Base-by-base conservation (phyloP, 441 rosid genomes). In the Theobroma grandiflorum region DNA sequence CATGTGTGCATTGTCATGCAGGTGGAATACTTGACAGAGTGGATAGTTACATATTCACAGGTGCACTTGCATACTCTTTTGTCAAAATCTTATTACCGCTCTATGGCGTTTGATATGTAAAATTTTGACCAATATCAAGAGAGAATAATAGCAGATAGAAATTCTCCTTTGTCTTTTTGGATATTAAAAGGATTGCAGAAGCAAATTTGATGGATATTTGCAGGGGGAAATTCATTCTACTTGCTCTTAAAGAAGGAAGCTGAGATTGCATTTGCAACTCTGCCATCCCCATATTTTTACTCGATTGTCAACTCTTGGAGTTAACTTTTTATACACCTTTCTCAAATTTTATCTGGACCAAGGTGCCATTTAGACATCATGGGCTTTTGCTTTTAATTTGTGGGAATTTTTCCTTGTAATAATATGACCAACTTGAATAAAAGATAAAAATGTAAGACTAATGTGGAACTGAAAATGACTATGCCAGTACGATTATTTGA, bases 41-140 rank as follows among this genome's bases (percentile, higher is more conserved):
- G 63, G 98, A 95, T 86, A 96, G 98, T 78, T 96, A 93, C 85
- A 89, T 95, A 59, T 95, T 96, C 93, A 96, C 99, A 0, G 99
- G 98, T 33, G 98, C 98, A 9, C 92, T 96, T 69, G 90, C 94
- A 38, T 92, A 91, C 85, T 90, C 98, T 67, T 96, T 96, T 77
- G 91, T 96, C 85, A 92, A 92, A 83, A 87, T 91, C 45, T 79
- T 92, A 71, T 80, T 96, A 12, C 95, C 89, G 49, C 92, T 91
- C 4, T 92, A 90, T 18, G 99, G 98, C 83, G 94, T 91, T 82
- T 92, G 89, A 91, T 67, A 58, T 38, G 4, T 47, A 76, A 76
- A 26, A 71, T 31, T 65, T 52, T 26, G 59, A 73, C 47, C 42
- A 57, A 69, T 52, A 9, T 76, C 71, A 47, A 58, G 47, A 43